Conservation (phyloP, 805 yeast species). For the Wickerhamomyces strasburgensis region DNA sequence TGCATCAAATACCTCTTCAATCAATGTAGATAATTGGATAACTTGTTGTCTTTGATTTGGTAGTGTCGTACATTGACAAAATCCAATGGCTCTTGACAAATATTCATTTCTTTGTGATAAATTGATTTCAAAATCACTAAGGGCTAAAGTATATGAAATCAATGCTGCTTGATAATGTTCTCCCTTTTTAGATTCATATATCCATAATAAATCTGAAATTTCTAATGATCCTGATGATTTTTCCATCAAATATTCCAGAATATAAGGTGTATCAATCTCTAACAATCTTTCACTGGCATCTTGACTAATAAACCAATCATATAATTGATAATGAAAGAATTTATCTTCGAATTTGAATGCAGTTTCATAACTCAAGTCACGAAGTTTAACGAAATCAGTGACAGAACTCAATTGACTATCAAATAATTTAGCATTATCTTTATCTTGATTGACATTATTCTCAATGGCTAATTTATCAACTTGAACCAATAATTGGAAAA, state of each 20-base stretch:
- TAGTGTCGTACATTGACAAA: slow-evolving; percentile 80
- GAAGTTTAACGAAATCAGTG: slow-evolving; percentile 40
- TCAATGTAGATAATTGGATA: slow-evolving; percentile 60
- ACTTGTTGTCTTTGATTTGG: slow-evolving; percentile 73
- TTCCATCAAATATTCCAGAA: slow-evolving; percentile 71
- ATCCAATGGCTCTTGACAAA: slow-evolving; percentile 87
- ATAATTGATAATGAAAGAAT: slow-evolving; percentile 85
- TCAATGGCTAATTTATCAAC: slow-evolving; percentile 62
- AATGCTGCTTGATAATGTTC: slow-evolving; percentile 80
- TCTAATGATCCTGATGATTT: slow-evolving; percentile 58
- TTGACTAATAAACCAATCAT: slow-evolving; percentile 84
- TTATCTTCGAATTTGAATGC: slow-evolving; percentile 75
- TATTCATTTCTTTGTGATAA: slow-evolving; percentile 78
- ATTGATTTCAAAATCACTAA: slow-evolving; percentile 64
- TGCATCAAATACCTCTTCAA: slow-evolving; percentile 79
- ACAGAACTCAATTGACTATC: slow-evolving; percentile 11
- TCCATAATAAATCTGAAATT: slow-evolving; percentile 82
- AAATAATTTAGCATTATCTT: slow-evolving; percentile 5
- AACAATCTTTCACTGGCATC: slow-evolving; percentile 73
- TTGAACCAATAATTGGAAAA: slow-evolving; percentile 69
- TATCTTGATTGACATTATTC: slow-evolving; percentile 16
- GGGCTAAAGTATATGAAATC: slow-evolving; percentile 66
- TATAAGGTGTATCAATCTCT: slow-evolving; percentile 75
- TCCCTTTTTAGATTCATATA: slow-evolving; percentile 78
- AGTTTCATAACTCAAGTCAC: slow-evolving; percentile 68